Evolutionary conservation across 441 rosid species (phyloP).

Genomic region (Jatropha multifida): DNA sequence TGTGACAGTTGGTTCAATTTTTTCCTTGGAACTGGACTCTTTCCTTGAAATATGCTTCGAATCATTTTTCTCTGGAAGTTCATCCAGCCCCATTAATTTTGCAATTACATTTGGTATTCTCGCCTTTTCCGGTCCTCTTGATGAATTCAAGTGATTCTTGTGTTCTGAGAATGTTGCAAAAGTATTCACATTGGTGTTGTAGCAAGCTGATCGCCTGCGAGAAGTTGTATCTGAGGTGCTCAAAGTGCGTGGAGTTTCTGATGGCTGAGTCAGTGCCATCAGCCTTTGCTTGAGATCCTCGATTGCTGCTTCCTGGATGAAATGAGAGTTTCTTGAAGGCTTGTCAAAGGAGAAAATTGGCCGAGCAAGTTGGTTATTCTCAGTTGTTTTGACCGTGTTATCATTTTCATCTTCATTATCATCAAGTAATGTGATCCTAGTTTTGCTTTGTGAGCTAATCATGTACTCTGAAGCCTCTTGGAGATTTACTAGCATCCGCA

Average conservation of each 20-base stretch:
- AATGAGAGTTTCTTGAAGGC: constrained; percentile 32
- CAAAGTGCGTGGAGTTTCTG: constrained; percentile 30
- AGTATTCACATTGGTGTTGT: constrained; percentile 23
- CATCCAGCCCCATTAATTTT: constrained; percentile 83
- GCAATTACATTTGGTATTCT: constrained; percentile 89
- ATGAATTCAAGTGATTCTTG: constrained; percentile 35
- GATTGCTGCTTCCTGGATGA: constrained; percentile 42
- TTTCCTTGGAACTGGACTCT: constrained; percentile 36
- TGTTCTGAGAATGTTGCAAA: constrained; percentile 33
- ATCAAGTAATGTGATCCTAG: constrained; percentile 63
- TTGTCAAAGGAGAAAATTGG: constrained; percentile 59
- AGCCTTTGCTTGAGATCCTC: constrained; percentile 45
- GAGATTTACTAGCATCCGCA: constrained; percentile 69
- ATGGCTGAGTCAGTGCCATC: constrained; percentile 42
- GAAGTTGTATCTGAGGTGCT: constrained; percentile 33
- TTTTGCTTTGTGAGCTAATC: constrained; percentile 45
- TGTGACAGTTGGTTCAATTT: constrained; percentile 19
- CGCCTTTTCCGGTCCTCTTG: constrained; percentile 52
- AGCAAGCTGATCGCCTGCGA: constrained; percentile 43
- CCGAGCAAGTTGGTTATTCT: constrained; percentile 45
- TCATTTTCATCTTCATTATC: constrained; percentile 54
- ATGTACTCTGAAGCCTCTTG: constrained; percentile 68
- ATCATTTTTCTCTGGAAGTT: constrained; percentile 56
- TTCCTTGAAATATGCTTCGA: constrained; percentile 27
- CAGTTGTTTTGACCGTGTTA: constrained; percentile 16